A percentile compares a stretch with the other conserved stretches of the same genome.
phyloP scores from a whole-genome alignment of 345 rosid genomes.

The Aquilaria yunnanensis region DNA sequence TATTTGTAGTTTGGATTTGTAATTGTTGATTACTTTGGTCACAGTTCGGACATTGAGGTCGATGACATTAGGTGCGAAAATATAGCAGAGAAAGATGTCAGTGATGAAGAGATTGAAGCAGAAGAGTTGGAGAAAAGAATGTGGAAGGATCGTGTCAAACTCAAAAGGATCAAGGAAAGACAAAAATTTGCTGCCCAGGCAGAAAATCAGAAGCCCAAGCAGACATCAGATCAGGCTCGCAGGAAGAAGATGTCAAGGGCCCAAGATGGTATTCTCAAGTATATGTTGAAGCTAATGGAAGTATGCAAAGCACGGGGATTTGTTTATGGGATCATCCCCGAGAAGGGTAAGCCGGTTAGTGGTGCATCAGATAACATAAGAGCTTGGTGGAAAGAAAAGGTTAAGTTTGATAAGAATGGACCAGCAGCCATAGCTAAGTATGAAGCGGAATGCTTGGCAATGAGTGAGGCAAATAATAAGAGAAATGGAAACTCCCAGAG shows the following conservation, averaged over 20 bases:
- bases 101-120: slow-evolving; percentile 90
- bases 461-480: slow-evolving; percentile 48
- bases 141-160: slow-evolving; percentile 93
- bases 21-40: slow-evolving; percentile 18
- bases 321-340: slow-evolving; percentile 94
- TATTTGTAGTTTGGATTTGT: background rate
- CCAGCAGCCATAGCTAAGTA: slow-evolving; percentile 86
- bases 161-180: slow-evolving; percentile 78
- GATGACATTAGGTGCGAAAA: slow-evolving; percentile 75
- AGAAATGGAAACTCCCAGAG: slow-evolving; percentile 53
- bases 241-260: slow-evolving; percentile 99
- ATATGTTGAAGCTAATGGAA: slow-evolving; percentile 97
- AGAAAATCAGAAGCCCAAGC: slow-evolving; percentile 73
- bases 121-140: slow-evolving; percentile 86
- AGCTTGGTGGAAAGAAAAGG: slow-evolving; percentile 99
- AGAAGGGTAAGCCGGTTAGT: slow-evolving; percentile 91
- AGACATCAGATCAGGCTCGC: slow-evolving; percentile 80
- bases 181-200: slow-evolving; percentile 61
- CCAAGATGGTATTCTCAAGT: slow-evolving; percentile 97
- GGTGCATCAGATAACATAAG: slow-evolving; percentile 92
- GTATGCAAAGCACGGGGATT: slow-evolving; percentile 96
- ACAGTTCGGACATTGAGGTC: slow-evolving; percentile 56
- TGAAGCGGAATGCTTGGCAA: slow-evolving; percentile 71
- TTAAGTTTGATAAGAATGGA: slow-evolving; percentile 93
- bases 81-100: slow-evolving; percentile 86